Conservation (phyloP, 192 early-diverging fungal genomes). For the Coemansia sp. region DNA sequence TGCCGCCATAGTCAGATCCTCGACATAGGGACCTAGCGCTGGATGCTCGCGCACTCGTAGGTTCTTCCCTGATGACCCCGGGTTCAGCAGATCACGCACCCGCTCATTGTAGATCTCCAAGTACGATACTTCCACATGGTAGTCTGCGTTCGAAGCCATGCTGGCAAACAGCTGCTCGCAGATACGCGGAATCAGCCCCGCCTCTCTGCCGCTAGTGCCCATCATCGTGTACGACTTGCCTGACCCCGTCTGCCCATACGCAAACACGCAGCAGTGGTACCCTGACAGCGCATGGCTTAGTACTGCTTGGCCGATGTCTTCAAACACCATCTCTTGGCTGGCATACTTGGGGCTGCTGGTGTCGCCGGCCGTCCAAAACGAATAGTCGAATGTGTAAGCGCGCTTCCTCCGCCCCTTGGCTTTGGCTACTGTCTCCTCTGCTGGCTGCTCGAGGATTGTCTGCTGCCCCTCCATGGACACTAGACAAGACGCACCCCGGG, state of each 20-base stretch:
- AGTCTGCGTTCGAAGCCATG: slow-evolving; percentile 55
- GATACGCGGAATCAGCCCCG: slow-evolving; percentile 86
- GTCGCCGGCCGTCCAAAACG: slow-evolving; percentile 81
- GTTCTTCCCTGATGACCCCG: slow-evolving; percentile 65
- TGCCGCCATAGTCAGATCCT: slow-evolving; percentile 84
- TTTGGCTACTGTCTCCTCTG: slow-evolving; percentile 13
- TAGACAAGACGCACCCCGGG: slow-evolving; percentile 64
- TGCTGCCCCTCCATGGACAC: slow-evolving; percentile 76
- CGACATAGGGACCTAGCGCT: slow-evolving; percentile 82
- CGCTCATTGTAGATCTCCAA: slow-evolving; percentile 91
- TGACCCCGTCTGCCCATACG: slow-evolving; percentile 66
- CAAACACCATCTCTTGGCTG: slow-evolving; percentile 74
- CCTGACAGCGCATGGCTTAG: slow-evolving; percentile 86
- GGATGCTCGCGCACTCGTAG: slow-evolving; percentile 85
- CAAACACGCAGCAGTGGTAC: slow-evolving; percentile 93
- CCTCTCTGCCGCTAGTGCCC: slow-evolving; percentile 57
- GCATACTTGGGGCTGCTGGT: slow-evolving; percentile 64
- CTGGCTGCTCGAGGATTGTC: slow-evolving; percentile 60
- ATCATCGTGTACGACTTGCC: slow-evolving; percentile 71
- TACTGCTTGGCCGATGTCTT: slow-evolving; percentile 73
- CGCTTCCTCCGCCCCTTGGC: slow-evolving; percentile 25
- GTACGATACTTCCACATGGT: slow-evolving; percentile 81
- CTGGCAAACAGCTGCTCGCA: slow-evolving; percentile 77
- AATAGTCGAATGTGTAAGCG: slow-evolving; percentile 86
- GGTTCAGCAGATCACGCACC: slow-evolving; percentile 80